phyloP scores from a whole-genome alignment of 768 basidiomycete genomes.

The Lactifluus volemus region DNA sequence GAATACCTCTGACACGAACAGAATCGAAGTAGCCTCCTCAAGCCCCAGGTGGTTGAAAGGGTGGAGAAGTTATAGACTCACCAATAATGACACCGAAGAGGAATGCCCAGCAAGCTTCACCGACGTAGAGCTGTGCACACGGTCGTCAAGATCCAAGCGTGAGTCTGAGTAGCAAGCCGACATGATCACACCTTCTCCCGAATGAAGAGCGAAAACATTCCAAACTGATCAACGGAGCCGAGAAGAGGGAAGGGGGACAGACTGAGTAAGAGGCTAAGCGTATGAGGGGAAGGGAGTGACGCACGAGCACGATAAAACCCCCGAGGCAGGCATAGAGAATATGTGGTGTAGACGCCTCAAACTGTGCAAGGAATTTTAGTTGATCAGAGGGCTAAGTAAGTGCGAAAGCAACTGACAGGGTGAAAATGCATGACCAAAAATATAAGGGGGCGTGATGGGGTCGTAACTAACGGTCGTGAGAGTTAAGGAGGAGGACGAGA shows the following conservation, averaged over 20 bases:
- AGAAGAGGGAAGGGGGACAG: neutral
- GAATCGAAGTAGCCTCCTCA: neutral
- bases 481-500: neutral
- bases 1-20: neutral
- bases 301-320: constrained; percentile 69
- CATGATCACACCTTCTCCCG: constrained; percentile 58
- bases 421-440: constrained; percentile 36
- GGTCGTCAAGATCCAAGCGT: neutral
- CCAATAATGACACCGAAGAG: constrained; percentile 88
- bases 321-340: constrained; percentile 73
- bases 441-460: neutral
- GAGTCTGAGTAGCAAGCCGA: neutral
- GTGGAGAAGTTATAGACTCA: constrained; percentile 26
- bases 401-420: constrained; percentile 32
- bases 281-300: constrained; percentile 22
- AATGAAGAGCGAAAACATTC: constrained; percentile 89
- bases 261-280: neutral
- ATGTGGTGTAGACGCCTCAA: constrained; percentile 62
- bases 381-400: neutral
- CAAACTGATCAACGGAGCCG: constrained; percentile 47
- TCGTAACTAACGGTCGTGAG: neutral
- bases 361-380: constrained; percentile 24
- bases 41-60: neutral
- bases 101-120: constrained; percentile 95
- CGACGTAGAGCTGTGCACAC: constrained; percentile 64